phyloP scores from a whole-genome alignment of 2,329 filamentous ascomycete genomes.

The Colletotrichum coccodes region DNA sequence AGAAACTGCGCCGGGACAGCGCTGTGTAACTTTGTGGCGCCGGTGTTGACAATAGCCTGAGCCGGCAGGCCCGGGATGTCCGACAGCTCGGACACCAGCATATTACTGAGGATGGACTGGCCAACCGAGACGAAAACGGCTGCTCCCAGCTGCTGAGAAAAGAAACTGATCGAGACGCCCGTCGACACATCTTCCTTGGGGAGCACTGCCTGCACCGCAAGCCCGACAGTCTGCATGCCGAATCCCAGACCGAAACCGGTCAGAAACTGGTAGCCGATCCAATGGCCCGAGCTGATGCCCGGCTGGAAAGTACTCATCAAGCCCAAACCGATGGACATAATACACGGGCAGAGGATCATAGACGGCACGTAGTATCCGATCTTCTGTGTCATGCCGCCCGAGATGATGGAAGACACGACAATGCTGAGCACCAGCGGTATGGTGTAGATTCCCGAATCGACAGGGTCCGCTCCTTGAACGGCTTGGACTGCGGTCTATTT shows the following conservation, averaged over 20 bases:
- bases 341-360: constrained; percentile 61
- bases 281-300: constrained; percentile 57
- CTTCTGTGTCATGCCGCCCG: constrained; percentile 59
- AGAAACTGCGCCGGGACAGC: constrained; percentile 61
- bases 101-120: constrained; percentile 62
- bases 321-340: constrained; percentile 64
- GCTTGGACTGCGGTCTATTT: constrained; percentile 58
- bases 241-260: constrained; percentile 68
- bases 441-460: constrained; percentile 67
- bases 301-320: constrained; percentile 66
- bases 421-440: constrained; percentile 66
- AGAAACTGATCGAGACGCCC: constrained; percentile 66
- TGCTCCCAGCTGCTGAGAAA: constrained; percentile 68
- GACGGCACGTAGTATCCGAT: constrained; percentile 70
- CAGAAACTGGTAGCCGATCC: constrained; percentile 70
- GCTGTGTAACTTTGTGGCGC: constrained; percentile 69
- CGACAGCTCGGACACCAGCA: constrained; percentile 51
- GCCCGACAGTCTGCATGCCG: constrained; percentile 66
- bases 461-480: constrained; percentile 60
- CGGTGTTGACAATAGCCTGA: constrained; percentile 53
- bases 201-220: constrained; percentile 67
- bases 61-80: constrained; percentile 55
- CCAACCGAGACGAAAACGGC: constrained; percentile 68
- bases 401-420: constrained; percentile 60
- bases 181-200: constrained; percentile 62